phyloP scores from a whole-genome alignment of 1,284 basidiomycete species.

The Ustilago hordei region DNA sequence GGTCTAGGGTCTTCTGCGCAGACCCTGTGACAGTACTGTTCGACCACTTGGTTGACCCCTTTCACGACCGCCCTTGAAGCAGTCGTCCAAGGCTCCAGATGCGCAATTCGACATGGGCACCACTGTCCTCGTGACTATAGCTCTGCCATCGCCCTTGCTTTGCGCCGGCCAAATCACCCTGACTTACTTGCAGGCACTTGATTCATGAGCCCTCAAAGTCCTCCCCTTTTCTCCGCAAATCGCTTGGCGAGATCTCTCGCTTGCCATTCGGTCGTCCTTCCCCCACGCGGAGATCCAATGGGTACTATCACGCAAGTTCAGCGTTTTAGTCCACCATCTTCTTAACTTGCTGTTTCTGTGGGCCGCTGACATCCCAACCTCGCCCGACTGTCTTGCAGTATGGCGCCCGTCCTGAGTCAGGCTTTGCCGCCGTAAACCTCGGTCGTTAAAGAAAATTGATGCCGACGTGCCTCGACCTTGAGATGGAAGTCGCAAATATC shows the following conservation, averaged over 20 bases:
- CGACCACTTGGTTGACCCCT: background rate
- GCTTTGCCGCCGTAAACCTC: background rate
- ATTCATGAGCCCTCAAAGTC: background rate
- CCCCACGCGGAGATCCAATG: background rate
- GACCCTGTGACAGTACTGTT: background rate
- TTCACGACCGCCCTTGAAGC: background rate
- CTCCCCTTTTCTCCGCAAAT: background rate
- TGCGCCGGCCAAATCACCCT: background rate
- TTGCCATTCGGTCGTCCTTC: background rate
- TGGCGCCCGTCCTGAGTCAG: background rate
- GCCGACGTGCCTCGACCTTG: conserved; percentile 13
- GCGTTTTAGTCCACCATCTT: conserved; percentile 16
- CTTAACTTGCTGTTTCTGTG: background rate
- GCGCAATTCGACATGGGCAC: background rate
- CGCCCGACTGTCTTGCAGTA: background rate
- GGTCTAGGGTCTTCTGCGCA: too few species aligned
- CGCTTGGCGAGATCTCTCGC: background rate
- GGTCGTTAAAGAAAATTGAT: background rate
- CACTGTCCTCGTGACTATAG: background rate
- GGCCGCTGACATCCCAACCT: background rate
- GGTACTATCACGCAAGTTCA: conserved; percentile 18
- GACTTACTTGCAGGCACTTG: background rate
- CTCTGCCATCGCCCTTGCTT: background rate
- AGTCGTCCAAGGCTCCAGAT: background rate
- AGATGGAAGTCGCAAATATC: conserved; percentile 14